Evolutionary conservation across 2,329 filamentous ascomycete genomes (phyloP), one percentile per base, ranked within the genome.

Genomic region (Sporothrix variecibatus): DNA sequence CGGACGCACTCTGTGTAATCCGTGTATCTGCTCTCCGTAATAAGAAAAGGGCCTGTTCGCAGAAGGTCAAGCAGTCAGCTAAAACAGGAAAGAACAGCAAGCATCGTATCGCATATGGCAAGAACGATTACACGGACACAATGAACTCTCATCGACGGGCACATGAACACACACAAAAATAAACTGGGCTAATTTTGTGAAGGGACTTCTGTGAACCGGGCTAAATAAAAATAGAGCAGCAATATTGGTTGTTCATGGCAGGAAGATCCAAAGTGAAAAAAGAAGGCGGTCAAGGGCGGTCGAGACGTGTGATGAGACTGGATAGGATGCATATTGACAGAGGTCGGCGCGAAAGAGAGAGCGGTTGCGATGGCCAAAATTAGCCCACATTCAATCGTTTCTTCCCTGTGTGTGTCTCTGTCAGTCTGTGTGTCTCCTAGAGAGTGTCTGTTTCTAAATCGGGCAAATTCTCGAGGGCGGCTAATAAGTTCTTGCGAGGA

Each of bases 401-500:
- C 38, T 40, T 62, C 20, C n/a, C 7, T 43, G 34, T 28, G 38
- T 28, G 15, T 38, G 8, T 5, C 23, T 34, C 20, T 28, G 56
- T 58, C 8, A 31, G 56, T 64, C 58, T 64, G 7, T 23, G 2
- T 40, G 31, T 34, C 17, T 64, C 26, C 17, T 31, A 43, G 40
- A 11, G 11, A 43, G 40, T 43, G 40, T 64, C 40, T 67, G 70
- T 72, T 71, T 72, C 38, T 67, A 71, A 71, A 74, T 73, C 62
- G 74, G 76, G 77, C 77, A 78, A 79, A 79, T 79, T 78, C 40
- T 58, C 40, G 49, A 75, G 73, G 76, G 75, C 75, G 71, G 70
- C 64, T 73, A 75, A 46, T 20, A 6, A 17, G 62, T 23, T 34
- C 58, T 49, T 56, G 20, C 26, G 40, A 70, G 43, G 28, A 71